Base-by-base conservation (phyloP, 495 filamentous ascomycete species). In the Patellaria atrata region DNA sequence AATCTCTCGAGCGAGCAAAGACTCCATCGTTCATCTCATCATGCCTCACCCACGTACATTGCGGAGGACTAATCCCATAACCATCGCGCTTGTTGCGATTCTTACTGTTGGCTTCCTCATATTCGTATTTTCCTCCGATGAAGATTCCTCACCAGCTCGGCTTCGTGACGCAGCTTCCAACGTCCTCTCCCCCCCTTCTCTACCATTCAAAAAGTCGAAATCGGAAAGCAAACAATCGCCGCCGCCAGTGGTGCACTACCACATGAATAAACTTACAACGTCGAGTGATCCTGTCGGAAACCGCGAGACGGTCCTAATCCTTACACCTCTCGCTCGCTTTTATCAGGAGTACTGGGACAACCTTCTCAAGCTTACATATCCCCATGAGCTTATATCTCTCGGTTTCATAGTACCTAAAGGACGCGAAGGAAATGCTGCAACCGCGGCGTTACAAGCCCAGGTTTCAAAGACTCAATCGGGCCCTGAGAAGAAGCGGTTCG, bases 401-500 rank as follows among this genome's bases (percentile, higher is more conserved):
- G 89, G 82, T n/a, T 97, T 94, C 59, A 97, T 97, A 50, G 71
- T 91, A 18, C 91, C 89, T 6, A 86, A 87, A 54, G 89, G 75
- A 27, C 74, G 74, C 41, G 85, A 92, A 33, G 89, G 89, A 22
- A 85, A 94, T 49, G 56, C 68, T 8, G 89, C 89, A 1, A 82
- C 84, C 10, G 54, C 70, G 1, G 76, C 77, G 26, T 64, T 97
- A 10, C 87, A 97, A 56, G 75, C 73, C 25, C 77, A 82, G 29
- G 80, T 97, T 47, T 62, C 74, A 20, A 77, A 77, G 47, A 91
- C 84, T 0, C 89, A 97, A 49, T 66, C 62, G 7, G 84, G 82
- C 0, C 67, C 79, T 0, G 75, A 81, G 45, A 75, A 77, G 48
- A 68, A 79, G 43, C 76, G 87, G 22, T 97, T 97, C 61, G 77